phyloP scores from a whole-genome alignment of 2,329 filamentous ascomycete species.

The Coniochaeta sp. region DNA sequence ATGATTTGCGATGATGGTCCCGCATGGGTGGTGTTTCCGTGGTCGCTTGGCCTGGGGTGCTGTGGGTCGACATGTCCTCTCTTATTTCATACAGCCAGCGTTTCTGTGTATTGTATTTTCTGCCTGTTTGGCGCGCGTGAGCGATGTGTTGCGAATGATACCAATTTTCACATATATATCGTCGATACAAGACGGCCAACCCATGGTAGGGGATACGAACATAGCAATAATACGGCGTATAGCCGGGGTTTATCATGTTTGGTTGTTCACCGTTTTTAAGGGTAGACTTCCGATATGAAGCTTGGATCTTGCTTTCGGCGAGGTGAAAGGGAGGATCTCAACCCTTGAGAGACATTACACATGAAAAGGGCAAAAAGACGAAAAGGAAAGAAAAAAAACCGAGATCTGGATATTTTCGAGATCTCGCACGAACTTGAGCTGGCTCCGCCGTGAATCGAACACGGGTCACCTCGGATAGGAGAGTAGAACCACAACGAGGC shows the following conservation, averaged over 20 bases:
- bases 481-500: not conserved
- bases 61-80: not conserved
- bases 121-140: not conserved
- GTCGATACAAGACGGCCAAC: not conserved
- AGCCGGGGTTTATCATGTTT: not conserved
- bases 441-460: constrained; percentile 1
- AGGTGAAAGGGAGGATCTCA: no score
- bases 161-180: not conserved
- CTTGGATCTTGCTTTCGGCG: no score
- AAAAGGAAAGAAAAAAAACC: not conserved
- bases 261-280: not conserved
- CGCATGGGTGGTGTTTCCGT: not conserved
- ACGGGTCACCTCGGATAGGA: not conserved
- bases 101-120: not conserved
- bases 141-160: not conserved
- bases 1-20: constrained; percentile 1
- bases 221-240: not conserved
- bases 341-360: no score
- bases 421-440: not conserved
- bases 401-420: not conserved
- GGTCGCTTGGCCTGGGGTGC: not conserved
- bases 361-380: no score
- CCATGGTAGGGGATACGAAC: not conserved
- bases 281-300: no score
- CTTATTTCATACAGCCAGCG: not conserved